phyloP scores from a whole-genome alignment of 345 rosid genomes.

The Erodium maritimum region DNA sequence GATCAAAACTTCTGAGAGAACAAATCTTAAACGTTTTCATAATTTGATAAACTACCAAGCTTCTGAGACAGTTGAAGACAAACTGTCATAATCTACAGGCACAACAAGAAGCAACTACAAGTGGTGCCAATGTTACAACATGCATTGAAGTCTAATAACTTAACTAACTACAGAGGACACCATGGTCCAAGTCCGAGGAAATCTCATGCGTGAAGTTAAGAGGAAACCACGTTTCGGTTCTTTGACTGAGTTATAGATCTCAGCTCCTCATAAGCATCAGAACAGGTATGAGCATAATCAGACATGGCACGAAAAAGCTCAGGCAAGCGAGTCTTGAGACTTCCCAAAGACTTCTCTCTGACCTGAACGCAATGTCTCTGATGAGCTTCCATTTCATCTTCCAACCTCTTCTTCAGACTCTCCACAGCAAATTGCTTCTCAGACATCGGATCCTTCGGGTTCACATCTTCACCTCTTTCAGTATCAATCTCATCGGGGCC shows the following conservation, averaged over 20 bases:
- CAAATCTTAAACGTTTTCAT: no score
- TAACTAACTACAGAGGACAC: no score
- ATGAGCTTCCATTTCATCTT: slow-evolving; percentile 59
- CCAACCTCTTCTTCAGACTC: slow-evolving; percentile 59
- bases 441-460: slow-evolving; percentile 43
- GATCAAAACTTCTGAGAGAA: no score
- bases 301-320: slow-evolving; percentile 79
- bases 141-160: no score
- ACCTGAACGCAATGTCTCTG: slow-evolving; percentile 73
- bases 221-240: slow-evolving; percentile 17
- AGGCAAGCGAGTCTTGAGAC: slow-evolving; percentile 62
- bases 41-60: no score
- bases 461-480: slow-evolving; percentile 34
- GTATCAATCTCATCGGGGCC: slow-evolving; percentile 29
- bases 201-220: not conserved
- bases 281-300: slow-evolving; percentile 57
- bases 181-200: no score
- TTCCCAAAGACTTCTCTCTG: slow-evolving; percentile 81
- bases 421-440: slow-evolving; percentile 66
- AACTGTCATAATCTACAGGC: no score
- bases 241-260: slow-evolving; percentile 29
- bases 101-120: no score
- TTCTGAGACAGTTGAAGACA: no score
- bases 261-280: slow-evolving; percentile 51
- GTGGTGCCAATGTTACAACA: no score